Base-by-base conservation (phyloP, 768 basidiomycete genomes). In the Russula virescens region DNA sequence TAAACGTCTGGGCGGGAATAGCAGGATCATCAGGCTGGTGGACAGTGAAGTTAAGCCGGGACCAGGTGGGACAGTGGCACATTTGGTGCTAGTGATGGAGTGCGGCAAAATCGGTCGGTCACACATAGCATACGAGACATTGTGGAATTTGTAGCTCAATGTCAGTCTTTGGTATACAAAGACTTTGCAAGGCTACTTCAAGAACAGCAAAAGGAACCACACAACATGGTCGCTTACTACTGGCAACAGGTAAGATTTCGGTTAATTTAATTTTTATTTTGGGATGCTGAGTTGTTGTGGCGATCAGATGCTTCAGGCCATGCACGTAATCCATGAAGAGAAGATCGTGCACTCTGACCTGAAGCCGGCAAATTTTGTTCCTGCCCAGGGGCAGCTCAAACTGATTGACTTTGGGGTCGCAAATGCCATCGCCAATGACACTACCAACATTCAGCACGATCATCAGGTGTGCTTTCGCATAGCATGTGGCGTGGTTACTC, bases 361-460 rank as follows among this genome's bases (percentile, higher is more conserved):
- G 58, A 99, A 99, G 73, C 96, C 96, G 8, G 96, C 96, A 4
- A 99, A 99, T 74, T 99, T 99, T 68, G 95, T 99, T 23, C 80
- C 98, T 34, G 96, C 98, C 60, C 87, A 88, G 62, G 96, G 96
- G 6, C 89, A 93, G 67, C 79, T 99, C 60, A 99, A 99, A 80
- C 78, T 99, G 66, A 99, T 99, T 67, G 96, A 99, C 73, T 99
- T 99, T 71, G 96, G 96, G n/a, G 98, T 99, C 70, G 95, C 96
- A 16, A 98, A 98, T 71, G 95, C 95, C 10, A 96, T 99, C 67
- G 94, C 95, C 19, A 98, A 95, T 71, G 96, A 99, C 69, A 99
- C 96, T 1, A 98, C 96, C 2, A 98, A 99, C 70, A 98, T 98
- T 60, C 94, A 96, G 67, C 82, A 96, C 60, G 96, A 99, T 68